phyloP scores from a whole-genome alignment of 805 yeast species.

The Hanseniaspora pseudoguilliermondii region DNA sequence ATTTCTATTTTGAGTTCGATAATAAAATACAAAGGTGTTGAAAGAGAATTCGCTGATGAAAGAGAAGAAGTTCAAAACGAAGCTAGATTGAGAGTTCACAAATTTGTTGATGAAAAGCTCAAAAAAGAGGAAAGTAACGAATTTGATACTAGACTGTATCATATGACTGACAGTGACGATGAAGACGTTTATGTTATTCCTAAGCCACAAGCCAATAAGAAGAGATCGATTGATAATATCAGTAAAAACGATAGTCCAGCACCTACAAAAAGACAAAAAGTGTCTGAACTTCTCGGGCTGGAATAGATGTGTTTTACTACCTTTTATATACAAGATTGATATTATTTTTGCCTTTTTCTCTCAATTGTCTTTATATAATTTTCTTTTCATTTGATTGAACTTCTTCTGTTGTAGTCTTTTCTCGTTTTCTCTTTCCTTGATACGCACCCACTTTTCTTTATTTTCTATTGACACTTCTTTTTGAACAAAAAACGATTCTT shows the following conservation, averaged over 20 bases:
- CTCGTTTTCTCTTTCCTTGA: slow-evolving; percentile 26
- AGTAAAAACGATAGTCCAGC: background rate
- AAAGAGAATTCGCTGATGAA: slow-evolving; percentile 67
- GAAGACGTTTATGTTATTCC: slow-evolving; percentile 16
- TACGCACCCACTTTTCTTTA: slow-evolving; percentile 39
- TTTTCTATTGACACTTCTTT: slow-evolving; percentile 37
- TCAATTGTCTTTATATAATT: slow-evolving; percentile 21
- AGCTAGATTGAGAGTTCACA: slow-evolving; percentile 28
- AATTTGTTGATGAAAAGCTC: slow-evolving; percentile 8
- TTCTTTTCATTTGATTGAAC: slow-evolving; percentile 25
- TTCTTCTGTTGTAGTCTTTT: slow-evolving; percentile 29
- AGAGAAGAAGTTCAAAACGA: slow-evolving; percentile 49
- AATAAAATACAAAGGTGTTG: slow-evolving; percentile 59
- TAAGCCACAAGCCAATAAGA: slow-evolving; percentile 15
- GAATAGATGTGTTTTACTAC: background rate
- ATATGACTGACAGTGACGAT: slow-evolving; percentile 19
- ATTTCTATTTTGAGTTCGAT: slow-evolving; percentile 69
- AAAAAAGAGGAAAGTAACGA: slow-evolving; percentile 21
- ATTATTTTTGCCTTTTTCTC: background rate
- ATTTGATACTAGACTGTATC: slow-evolving; percentile 23
- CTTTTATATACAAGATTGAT: background rate
- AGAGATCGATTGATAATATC: slow-evolving; percentile 15
- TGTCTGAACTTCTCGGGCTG: slow-evolving; percentile 6
- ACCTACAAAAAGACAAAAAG: slow-evolving; percentile 12
- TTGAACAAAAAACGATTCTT: slow-evolving; percentile 34